Conservation (phyloP, 2,329 filamentous ascomycete species). For the Trichoderma pleuroti region DNA sequence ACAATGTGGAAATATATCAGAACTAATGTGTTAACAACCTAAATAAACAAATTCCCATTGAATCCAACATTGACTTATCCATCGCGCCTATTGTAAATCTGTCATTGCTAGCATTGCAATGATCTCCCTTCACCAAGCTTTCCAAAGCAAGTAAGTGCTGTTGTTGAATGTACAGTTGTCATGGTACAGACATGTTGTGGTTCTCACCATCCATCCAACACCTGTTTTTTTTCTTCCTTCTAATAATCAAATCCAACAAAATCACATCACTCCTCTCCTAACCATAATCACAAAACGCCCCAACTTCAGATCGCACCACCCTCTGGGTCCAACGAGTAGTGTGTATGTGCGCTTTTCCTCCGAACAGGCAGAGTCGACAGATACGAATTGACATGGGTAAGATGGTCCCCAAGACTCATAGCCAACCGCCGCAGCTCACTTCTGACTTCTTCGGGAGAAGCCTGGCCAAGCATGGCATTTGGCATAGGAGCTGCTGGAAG, state of each 20-base stretch:
- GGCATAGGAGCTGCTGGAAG: slow-evolving; percentile 46
- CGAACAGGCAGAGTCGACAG: slow-evolving; percentile 40
- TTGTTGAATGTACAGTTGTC: not conserved
- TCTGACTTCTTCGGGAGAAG: slow-evolving; percentile 49
- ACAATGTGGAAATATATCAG: not conserved
- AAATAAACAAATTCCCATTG: not conserved
- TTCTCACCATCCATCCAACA: not conserved
- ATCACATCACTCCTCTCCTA: not conserved
- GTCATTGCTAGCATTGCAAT: not conserved
- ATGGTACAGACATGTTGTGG: not conserved
- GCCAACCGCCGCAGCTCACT: slow-evolving; percentile 50
- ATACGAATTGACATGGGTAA: slow-evolving; percentile 44
- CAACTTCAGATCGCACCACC: slow-evolving; percentile 7
- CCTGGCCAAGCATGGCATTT: slow-evolving; percentile 53
- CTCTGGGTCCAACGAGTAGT: slow-evolving; percentile 16
- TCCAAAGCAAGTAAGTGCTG: not conserved
- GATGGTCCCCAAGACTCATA: slow-evolving; percentile 47
- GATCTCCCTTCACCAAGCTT: not conserved
- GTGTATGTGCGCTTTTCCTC: slow-evolving; percentile 32
- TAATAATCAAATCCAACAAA: not conserved
- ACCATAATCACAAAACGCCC: not conserved
- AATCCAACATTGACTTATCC: not conserved
- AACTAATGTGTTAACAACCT: not conserved
- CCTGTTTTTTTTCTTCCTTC: not conserved
- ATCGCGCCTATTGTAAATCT: not conserved